Conservation (phyloP, 805 yeast genomes). For the Kluyveromyces nonfermentans region DNA sequence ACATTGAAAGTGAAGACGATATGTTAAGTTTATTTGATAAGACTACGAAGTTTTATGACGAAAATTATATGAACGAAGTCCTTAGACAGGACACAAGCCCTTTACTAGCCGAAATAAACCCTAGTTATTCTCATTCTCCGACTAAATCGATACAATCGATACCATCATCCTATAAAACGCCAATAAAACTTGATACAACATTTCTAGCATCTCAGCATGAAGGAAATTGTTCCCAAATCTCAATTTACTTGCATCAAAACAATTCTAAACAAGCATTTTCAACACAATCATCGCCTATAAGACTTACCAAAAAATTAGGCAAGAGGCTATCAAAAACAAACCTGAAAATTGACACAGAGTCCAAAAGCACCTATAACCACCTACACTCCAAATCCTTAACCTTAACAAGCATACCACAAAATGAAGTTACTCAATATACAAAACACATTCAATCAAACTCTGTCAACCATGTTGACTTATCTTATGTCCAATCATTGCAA, state of each 20-base stretch:
- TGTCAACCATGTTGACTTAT: conserved; percentile 18
- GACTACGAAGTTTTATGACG: conserved; percentile 8
- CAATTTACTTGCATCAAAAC: conserved; percentile 2
- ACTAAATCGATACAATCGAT: conserved; percentile 27
- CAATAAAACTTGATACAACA: background rate
- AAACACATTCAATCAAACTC: background rate
- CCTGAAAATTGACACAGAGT: conserved; percentile 13
- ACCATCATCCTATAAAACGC: conserved; percentile 6
- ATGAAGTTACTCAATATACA: background rate
- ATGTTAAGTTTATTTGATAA: conserved; percentile 17
- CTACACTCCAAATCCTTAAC: conserved; percentile 1
- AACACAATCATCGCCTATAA: conserved; percentile 23
- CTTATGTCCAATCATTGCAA: conserved; percentile 24
- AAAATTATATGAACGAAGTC: conserved; percentile 15
- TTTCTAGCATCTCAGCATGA: conserved; percentile 8
- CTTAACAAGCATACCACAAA: background rate
- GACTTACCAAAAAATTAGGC: conserved; percentile 19
- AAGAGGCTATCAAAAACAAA: conserved; percentile 26
- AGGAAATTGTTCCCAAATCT: conserved; percentile 18
- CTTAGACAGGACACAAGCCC: conserved; percentile 18
- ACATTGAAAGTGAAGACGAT: conserved; percentile 2
- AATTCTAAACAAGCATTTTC: conserved; percentile 4
- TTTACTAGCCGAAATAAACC: conserved; percentile 7
- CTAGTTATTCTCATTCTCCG: conserved; percentile 24
- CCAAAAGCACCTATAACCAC: background rate